Conservation (phyloP, 768 basidiomycete genomes). For the Astraeus odoratus region DNA sequence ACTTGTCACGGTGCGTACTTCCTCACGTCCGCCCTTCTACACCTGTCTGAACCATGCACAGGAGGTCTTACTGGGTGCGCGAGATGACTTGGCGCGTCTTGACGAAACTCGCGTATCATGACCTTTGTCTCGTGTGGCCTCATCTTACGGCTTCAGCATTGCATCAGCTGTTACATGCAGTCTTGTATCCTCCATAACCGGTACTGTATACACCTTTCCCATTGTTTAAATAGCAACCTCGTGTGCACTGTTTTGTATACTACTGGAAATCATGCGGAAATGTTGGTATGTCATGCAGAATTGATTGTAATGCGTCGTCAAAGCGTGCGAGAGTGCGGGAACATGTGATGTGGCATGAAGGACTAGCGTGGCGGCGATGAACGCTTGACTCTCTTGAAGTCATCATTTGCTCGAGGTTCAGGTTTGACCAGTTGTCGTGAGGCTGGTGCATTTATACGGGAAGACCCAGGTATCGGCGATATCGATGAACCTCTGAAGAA, state of each 20-base stretch:
- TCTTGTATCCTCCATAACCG: background rate
- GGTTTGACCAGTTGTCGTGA: conserved; percentile 27
- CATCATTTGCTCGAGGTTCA: conserved; percentile 18
- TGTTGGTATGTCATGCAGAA: background rate
- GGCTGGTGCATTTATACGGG: conserved; percentile 8
- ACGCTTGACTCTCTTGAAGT: conserved; percentile 37
- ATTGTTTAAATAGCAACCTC: background rate
- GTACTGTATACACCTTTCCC: too few species aligned
- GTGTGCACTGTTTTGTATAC: background rate
- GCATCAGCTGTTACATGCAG: background rate
- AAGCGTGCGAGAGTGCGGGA: too few species aligned
- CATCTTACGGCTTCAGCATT: background rate
- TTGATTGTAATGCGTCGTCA: background rate
- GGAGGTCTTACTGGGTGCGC: conserved; percentile 46
- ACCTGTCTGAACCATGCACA: conserved; percentile 14
- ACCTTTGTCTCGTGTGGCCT: background rate
- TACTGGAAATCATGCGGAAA: too few species aligned
- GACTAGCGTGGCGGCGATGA: too few species aligned
- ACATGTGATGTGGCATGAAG: too few species aligned
- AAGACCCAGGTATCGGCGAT: conserved; percentile 24
- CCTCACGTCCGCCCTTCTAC: background rate
- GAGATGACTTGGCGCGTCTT: conserved; percentile 46
- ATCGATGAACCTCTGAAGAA: conserved; percentile 14
- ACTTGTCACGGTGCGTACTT: conserved; percentile 45
- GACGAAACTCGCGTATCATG: conserved; percentile 24